Evolutionary conservation across 495 filamentous ascomycete genomes (phyloP), one percentile per base, ranked within the genome.

Genomic region (Hyphodiscus hymeniophilus): DNA sequence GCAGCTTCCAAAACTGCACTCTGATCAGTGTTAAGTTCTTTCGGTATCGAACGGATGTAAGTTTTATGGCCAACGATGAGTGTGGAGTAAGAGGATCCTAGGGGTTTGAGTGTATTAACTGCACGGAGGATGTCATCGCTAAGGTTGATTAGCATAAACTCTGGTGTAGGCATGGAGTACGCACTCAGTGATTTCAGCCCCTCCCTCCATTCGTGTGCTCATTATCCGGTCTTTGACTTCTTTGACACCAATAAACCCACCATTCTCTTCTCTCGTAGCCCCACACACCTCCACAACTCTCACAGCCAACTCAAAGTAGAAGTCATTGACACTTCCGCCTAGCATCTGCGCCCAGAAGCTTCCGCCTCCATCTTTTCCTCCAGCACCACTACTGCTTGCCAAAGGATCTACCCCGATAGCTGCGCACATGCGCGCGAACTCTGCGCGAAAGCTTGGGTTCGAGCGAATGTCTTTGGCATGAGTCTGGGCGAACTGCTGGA

Each of bases 351-450:
- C 85, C 92, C 92, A 96, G 53, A 95, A 80, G 56, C 82, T 91
- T 15, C 77, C 76, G 60, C 46, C 61, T 36, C 54, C 69, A 50
- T 48, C 68, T 62, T 45, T 73, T 55, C 45, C 63, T 51, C 59
- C 68, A 32, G 56, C 57, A 15, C 59, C 79, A 54, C 70, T 69
- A 58, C 79, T 82, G 55, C 80, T 85, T 15, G 87, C 88, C 1
- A 97, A 72, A 0, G 92, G 92, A 63, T 98, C 94, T 7, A 98
- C 90, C 10, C 92, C 92, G 56, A 98, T 94, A 45, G 91, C 87
- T 57, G 88, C 81, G 67, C 92, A 98, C 94, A 98, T 97, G 55
- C 91, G 86, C 4, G 92, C 92, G 61, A 98, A 98, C 69, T 97
- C 90, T 13, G 89, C 87, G 23, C 94, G 87, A 66, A 98, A 98